phyloP scores from a whole-genome alignment of 441 rosid genomes.

The Melianthus villosus region DNA sequence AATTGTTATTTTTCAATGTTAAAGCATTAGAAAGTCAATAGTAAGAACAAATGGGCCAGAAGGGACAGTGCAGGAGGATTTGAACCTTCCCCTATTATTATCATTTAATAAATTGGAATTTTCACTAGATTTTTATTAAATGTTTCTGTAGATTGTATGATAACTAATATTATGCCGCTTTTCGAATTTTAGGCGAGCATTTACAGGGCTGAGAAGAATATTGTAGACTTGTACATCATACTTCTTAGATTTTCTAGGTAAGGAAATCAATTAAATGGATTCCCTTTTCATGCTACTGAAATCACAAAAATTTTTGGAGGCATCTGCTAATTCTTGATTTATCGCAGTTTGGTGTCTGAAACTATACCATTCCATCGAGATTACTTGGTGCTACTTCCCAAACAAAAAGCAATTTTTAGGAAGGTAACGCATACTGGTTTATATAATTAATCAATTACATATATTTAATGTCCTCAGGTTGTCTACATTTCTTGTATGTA shows the following conservation, averaged over 20 bases:
- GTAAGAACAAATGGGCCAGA: too few species aligned
- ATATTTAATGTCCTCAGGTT: neutral
- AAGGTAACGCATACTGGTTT: constrained; percentile 37
- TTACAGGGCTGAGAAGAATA: constrained; percentile 67
- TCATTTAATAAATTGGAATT: too few species aligned
- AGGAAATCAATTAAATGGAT: neutral
- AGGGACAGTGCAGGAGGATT: too few species aligned
- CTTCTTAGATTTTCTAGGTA: constrained; percentile 89
- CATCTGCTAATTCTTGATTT: constrained; percentile 8
- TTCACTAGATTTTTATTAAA: neutral
- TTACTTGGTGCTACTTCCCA: constrained; percentile 33
- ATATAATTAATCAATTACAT: neutral
- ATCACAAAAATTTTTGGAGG: constrained; percentile 1
- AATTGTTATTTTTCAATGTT: too few species aligned
- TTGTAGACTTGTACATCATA: constrained; percentile 77
- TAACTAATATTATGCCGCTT: neutral
- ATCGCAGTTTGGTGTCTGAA: constrained; percentile 64
- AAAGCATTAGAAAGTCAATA: too few species aligned
- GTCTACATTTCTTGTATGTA: constrained; percentile 4
- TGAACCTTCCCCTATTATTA: too few species aligned
- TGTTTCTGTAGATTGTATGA: neutral
- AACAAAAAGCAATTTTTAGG: constrained; percentile 40
- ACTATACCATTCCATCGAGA: constrained; percentile 84
- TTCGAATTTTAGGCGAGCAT: constrained; percentile 40
- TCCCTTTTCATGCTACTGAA: constrained; percentile 2